Base-by-base conservation (phyloP, 108 stramenopile species). In the Nitzschia palea region DNA sequence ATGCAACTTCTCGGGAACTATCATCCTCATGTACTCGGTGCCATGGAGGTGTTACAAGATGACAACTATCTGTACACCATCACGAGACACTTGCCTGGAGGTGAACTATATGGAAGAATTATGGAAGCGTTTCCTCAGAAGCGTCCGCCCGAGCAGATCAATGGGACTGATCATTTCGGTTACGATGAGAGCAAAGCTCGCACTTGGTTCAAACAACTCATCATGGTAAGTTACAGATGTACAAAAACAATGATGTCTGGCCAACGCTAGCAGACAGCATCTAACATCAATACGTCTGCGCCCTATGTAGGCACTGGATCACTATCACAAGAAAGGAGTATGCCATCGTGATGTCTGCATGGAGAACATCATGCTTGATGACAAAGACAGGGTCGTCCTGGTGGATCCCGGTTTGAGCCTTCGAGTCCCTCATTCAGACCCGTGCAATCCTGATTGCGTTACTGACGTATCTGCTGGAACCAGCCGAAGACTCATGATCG, bases 1-100 rank as follows among this genome's bases (percentile, higher is more conserved):
- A 78, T 95, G 81, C 96, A 97, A 68, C 75, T 85, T 44, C 72
- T 92, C 33, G 90, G 88, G 31, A 80, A 76, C 62, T 78, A 82
- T 47, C 86, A 91, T 70, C 87, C 86, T 8, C 77, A 95, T 77
- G 80, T 91, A n/a, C 43, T 80, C 47, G 90, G 93, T 27, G 82
- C 86, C 40, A 25, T 69, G 22, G 94, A 94, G 55, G 88, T 86
- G 22, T 69, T 97, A 22, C 85, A 89, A 50, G 94, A 96, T 70
- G 84, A 85, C 60, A 76, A 89, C 33, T 83, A 93, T 69, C 74
- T 97, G 34, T 92, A 88, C 73, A 81, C 76, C 12, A 64, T 97
- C 25, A 86, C 95, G 86, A 83, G 90, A 2, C 94, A 88, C 65
- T 86, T 83, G 62, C 58, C 73, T 54, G 86, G 89, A 14, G 93